These are phyloP conservation scores for Massariosphaeria phaeospora DNA, from an alignment of 495 filamentous ascomycete genomes.

Conservation along the genomic window DNA sequence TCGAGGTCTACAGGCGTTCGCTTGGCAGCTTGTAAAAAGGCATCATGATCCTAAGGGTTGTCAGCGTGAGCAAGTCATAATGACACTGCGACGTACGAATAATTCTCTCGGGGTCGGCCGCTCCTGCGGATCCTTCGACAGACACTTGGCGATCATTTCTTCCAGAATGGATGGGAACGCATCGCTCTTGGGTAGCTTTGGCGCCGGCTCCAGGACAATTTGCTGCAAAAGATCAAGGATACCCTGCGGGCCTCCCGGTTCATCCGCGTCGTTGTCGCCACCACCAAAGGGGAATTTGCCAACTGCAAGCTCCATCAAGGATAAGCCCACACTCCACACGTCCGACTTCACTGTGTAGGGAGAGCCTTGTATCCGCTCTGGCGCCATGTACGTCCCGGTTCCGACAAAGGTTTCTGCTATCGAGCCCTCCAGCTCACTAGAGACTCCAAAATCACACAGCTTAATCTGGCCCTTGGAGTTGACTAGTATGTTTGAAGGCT, in stretches of 20 bases:
- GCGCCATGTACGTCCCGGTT: constrained; percentile 98
- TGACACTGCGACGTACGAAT: constrained; percentile 47
- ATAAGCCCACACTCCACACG: constrained; percentile 96
- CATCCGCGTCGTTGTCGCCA: constrained; percentile 62
- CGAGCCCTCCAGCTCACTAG: constrained; percentile 91
- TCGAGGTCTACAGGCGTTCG: constrained; percentile 85
- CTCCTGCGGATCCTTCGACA: constrained; percentile 79
- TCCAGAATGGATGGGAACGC: constrained; percentile 92
- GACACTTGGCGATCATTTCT: constrained; percentile 92
- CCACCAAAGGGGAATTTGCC: constrained; percentile 91
- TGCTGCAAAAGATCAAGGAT: constrained; percentile 95
- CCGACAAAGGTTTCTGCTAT: constrained; percentile 97
- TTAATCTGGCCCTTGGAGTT: constrained; percentile 94
- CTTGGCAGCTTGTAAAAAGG: constrained; percentile 91
- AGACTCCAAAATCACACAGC: constrained; percentile 96
- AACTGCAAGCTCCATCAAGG: constrained; percentile 93
- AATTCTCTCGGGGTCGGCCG: constrained; percentile 89
- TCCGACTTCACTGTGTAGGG: constrained; percentile 97
- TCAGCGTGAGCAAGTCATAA: neutral
- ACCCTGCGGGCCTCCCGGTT: constrained; percentile 73
- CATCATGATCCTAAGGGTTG: constrained; percentile 68
- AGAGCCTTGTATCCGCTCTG: constrained; percentile 92
- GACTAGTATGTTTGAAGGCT: constrained; percentile 93
- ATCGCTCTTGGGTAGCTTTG: constrained; percentile 89
- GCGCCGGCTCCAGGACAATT: constrained; percentile 94